phyloP scores from a whole-genome alignment of 2,329 filamentous ascomycete species.

The Paramyrothecium sp. region DNA sequence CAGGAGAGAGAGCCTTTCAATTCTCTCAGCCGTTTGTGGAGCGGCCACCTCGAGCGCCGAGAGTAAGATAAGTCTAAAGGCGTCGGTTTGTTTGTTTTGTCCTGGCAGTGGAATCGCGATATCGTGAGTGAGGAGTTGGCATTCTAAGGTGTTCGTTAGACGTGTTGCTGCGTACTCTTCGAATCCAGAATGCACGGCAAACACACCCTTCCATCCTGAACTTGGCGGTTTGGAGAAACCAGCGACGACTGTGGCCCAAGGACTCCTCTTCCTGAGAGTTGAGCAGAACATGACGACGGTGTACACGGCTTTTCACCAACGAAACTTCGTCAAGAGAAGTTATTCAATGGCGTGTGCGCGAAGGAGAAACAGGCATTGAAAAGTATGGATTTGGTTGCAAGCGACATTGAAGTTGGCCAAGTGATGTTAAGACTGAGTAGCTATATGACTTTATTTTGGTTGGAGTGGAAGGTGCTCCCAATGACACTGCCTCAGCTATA shows the following conservation, averaged over 20 bases:
- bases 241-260: slow-evolving; percentile 31
- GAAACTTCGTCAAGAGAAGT: too few relatives aligned
- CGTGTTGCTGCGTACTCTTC: slow-evolving; percentile 1
- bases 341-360: too few relatives aligned
- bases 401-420: neutral
- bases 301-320: too few relatives aligned
- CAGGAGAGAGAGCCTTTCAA: slow-evolving; percentile 39
- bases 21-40: slow-evolving; percentile 24
- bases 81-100: neutral
- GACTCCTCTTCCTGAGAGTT: slow-evolving; percentile 32
- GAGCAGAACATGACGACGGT: slow-evolving; percentile 37
- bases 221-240: slow-evolving; percentile 16
- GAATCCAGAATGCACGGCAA: too few relatives aligned
- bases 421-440: neutral
- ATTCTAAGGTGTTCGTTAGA: slow-evolving; percentile 30
- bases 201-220: slow-evolving; percentile 24
- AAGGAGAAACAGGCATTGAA: neutral
- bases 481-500: too few relatives aligned
- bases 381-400: neutral
- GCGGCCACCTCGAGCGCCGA: slow-evolving; percentile 32
- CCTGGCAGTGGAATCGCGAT: slow-evolving; percentile 35
- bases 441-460: neutral
- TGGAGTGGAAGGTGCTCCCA: neutral
- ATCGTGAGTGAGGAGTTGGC: slow-evolving; percentile 41
- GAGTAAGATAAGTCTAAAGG: slow-evolving; percentile 39